Conservation (phyloP, 148 eudicot genomes). For the Silene conica region DNA sequence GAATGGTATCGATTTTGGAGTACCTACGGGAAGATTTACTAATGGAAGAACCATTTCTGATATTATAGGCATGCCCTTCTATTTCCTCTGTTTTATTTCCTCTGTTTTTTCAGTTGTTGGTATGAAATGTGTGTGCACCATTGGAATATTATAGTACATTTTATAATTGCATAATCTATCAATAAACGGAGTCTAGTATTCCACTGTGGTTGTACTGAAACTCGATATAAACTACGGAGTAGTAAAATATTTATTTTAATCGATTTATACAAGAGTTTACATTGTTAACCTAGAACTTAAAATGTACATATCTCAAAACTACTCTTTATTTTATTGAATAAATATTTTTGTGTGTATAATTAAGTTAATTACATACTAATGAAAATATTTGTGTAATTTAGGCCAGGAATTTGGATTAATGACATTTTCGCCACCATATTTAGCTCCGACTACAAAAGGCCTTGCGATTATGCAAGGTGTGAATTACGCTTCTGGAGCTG, state of each 20-base stretch:
- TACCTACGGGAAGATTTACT: constrained; percentile 65
- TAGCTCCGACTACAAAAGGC: constrained; percentile 78
- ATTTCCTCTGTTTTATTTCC: not conserved
- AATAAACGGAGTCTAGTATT: too few species aligned
- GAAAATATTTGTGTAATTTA: constrained; percentile 15
- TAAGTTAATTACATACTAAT: not conserved
- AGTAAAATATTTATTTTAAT: too few species aligned
- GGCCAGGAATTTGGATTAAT: constrained; percentile 58
- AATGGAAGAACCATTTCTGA: constrained; percentile 81
- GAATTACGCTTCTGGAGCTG: constrained; percentile 92
- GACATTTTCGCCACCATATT: constrained; percentile 61
- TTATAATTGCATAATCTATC: too few species aligned
- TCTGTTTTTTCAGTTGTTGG: too few species aligned
- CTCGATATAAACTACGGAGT: too few species aligned
- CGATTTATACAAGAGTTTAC: not conserved
- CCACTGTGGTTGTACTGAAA: too few species aligned
- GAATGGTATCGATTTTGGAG: constrained; percentile 72
- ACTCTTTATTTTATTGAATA: too few species aligned
- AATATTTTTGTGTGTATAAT: too few species aligned
- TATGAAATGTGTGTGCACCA: too few species aligned
- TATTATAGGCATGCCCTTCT: constrained; percentile 44
- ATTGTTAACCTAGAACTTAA: not conserved
- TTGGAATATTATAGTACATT: too few species aligned
- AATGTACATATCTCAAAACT: too few species aligned
- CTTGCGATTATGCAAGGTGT: constrained; percentile 54